Base-by-base conservation (phyloP, 495 filamentous ascomycete genomes). In the Penicillium cataractarum region DNA sequence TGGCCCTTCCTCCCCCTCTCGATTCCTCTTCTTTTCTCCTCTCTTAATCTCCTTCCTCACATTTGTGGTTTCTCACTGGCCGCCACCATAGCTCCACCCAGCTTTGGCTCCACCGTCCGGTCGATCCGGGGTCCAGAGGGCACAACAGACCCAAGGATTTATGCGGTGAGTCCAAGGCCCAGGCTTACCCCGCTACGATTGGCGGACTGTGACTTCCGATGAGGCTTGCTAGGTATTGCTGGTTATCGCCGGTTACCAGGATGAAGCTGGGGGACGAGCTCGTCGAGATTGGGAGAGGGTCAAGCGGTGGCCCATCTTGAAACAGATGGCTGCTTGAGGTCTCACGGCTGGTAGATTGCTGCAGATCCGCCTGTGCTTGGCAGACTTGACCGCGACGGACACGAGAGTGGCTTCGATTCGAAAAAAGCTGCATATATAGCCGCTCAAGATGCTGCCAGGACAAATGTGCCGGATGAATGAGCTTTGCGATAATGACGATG, bases 121-220 rank as follows among this genome's bases (percentile, higher is more conserved):
- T 65, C 70, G 70, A 72, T 72, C 70, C 63, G 70, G 70, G 70
- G 67, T 72, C 64, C 63, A 55, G 48, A 58, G 42, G 31, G 9
- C 13, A 22, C 29, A 2, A 31, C 9, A 8, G 27, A 22, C 56
- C 22, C 31, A 19, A 17, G 21, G 33, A 33, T n/a, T 52, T 12
- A 8, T 54, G 8, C 29, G 6, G 17, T 32, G 51, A 19, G 9
- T 54, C 51, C 29, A 31, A 29, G 51, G 51, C 51, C 9, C 22
- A 31, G 19, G 19, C 29, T n/a, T 26, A 19, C 19, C 19, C 26
- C 3, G 8, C 21, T 57, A 10, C 50, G 24, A 71, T 71, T 72
- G 67, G 70, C 32, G 65, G 70, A 52, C 40, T 63, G 29, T 32
- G 17, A 68, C 22, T 57, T 70, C 70, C 70, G 67, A 42, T 3